These are phyloP conservation scores for Jasminum sambac DNA, from an alignment of 257 asterid genomes.

Conservation along the genomic window DNA sequence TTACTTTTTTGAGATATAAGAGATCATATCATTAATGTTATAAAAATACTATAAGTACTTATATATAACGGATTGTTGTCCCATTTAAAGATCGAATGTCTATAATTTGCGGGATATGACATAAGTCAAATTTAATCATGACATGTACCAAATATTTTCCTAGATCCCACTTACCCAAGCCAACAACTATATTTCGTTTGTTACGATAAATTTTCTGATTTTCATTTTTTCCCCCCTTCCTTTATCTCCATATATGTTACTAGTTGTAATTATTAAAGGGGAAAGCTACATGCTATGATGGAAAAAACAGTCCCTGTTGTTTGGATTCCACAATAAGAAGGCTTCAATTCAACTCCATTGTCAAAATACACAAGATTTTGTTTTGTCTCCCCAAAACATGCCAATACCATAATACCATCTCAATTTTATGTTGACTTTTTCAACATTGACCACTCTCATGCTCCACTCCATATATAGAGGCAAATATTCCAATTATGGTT, in stretches of 20 bases:
- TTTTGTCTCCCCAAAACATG: slow-evolving; percentile 20
- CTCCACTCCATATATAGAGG: background rate
- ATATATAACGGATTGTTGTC: too few species aligned
- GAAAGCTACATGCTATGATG: slow-evolving; percentile 30
- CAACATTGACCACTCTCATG: slow-evolving; percentile 11
- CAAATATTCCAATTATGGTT: slow-evolving; percentile 8
- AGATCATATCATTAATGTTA: too few species aligned
- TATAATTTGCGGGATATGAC: background rate
- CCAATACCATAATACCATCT: slow-evolving; percentile 14
- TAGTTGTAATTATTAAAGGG: slow-evolving; percentile 16
- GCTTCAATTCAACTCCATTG: slow-evolving; percentile 43
- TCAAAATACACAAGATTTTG: slow-evolving; percentile 36
- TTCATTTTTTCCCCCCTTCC: too few species aligned
- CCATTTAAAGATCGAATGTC: background rate
- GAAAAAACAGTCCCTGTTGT: slow-evolving; percentile 30
- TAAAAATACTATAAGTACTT: too few species aligned
- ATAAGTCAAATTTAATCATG: background rate
- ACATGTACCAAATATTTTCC: background rate
- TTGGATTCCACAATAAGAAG: slow-evolving; percentile 34
- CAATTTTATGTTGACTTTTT: slow-evolving; percentile 4
- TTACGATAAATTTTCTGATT: slow-evolving; percentile 15
- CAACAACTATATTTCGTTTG: slow-evolving; percentile 2
- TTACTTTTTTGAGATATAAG: too few species aligned
- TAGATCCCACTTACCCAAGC: background rate
- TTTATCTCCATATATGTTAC: slow-evolving; percentile 31